A percentile compares a stretch with the other conserved stretches of the same genome.
Evolutionary conservation across 1,139 yeast genomes (phyloP).

Genomic region (Kluyveromyces sp.): DNA sequence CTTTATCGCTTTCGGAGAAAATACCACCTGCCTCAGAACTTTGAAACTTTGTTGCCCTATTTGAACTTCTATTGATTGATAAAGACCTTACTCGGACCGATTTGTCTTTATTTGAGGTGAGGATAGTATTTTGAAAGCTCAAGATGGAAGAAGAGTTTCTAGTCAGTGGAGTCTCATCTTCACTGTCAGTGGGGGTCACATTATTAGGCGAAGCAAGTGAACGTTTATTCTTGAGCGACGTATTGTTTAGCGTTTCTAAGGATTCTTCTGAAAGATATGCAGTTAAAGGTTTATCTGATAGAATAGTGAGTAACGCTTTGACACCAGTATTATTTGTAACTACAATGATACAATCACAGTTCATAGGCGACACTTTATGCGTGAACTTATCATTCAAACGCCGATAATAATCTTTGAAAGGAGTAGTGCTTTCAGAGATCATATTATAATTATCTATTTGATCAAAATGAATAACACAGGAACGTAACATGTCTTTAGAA

Average conservation of each 20-base stretch:
- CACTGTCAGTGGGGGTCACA: constrained; percentile 10
- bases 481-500: constrained; percentile 14
- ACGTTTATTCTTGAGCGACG: constrained; percentile 11
- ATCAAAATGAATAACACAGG: constrained; percentile 16
- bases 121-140: constrained; percentile 22
- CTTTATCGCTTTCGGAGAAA: constrained; percentile 8
- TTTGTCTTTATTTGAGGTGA: constrained; percentile 30
- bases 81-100: constrained; percentile 25
- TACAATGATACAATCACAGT: constrained; percentile 23
- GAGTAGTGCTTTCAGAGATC: constrained; percentile 16
- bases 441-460: constrained; percentile 11
- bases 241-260: constrained; percentile 20
- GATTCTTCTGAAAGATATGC: constrained; percentile 26
- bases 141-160: constrained; percentile 27
- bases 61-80: constrained; percentile 18
- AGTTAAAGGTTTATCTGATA: constrained; percentile 28
- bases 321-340: constrained; percentile 30
- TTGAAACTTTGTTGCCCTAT: constrained; percentile 2
- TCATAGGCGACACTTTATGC: constrained; percentile 2
- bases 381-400: constrained; percentile 23
- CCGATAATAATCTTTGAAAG: constrained; percentile 28
- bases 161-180: constrained; percentile 20
- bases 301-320: constrained; percentile 28
- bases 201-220: constrained; percentile 1
- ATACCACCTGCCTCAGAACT: constrained; percentile 1